Evolutionary conservation across 108 stramenopile species (phyloP).

Genomic region (Fragilariopsis cylindrus): DNA sequence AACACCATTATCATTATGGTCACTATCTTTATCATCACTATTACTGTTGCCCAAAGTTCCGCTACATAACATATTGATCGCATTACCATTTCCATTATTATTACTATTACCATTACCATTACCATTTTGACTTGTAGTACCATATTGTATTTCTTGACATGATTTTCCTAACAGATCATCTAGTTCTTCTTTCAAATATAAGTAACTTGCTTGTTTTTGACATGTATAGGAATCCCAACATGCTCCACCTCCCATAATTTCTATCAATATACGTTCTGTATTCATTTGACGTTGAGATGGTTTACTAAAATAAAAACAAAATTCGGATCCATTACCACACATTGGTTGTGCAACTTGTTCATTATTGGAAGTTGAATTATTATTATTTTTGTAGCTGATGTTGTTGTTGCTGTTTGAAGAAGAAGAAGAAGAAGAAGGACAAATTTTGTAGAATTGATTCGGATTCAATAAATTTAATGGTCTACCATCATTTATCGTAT

Average conservation of each 20-base stretch:
- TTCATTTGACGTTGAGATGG: conserved; percentile 36
- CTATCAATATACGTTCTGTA: conserved; percentile 46
- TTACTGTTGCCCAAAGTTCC: conserved; percentile 19
- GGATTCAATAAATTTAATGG: conserved; percentile 8
- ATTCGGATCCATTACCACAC: conserved; percentile 59
- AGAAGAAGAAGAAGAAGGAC: conserved; percentile 6
- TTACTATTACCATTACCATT: too few relatives aligned
- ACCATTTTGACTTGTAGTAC: neutral
- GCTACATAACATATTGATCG: conserved; percentile 43
- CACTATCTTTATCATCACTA: neutral
- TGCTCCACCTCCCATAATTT: conserved; percentile 59
- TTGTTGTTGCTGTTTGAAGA: neutral
- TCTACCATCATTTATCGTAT: neutral
- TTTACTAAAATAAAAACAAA: conserved; percentile 46
- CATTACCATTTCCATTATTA: neutral
- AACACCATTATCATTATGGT: neutral
- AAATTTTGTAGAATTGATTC: conserved; percentile 20
- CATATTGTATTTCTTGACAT: conserved; percentile 40
- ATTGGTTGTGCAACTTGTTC: conserved; percentile 25
- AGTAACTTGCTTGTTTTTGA: conserved; percentile 21
- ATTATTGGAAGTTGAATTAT: neutral
- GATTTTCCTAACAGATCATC: conserved; percentile 33
- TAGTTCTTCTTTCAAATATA: conserved; percentile 33
- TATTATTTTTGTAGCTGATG: neutral
- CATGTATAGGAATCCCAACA: conserved; percentile 61